Conservation (phyloP, 495 filamentous ascomycete genomes). For the Podospora pseudoanserina region DNA sequence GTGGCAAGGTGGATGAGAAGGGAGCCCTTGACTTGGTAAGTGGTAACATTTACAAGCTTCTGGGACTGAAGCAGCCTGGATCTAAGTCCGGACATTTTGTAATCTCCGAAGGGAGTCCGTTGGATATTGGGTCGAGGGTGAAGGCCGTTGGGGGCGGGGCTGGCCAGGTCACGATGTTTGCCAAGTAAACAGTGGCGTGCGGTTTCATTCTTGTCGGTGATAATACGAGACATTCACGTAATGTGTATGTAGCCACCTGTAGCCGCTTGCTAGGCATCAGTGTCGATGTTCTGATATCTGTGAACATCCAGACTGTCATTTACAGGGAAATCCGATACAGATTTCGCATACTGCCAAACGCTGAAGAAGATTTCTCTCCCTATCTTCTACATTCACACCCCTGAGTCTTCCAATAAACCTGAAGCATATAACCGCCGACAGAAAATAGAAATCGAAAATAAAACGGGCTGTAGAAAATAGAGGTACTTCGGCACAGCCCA, state of each 20-base stretch:
- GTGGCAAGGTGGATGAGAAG: constrained; percentile 44
- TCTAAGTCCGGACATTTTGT: constrained; percentile 37
- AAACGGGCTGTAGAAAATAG: too few relatives aligned
- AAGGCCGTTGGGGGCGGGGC: constrained; percentile 39
- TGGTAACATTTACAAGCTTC: constrained; percentile 46
- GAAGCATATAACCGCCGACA: too few relatives aligned
- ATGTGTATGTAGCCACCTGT: neutral
- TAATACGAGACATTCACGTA: neutral
- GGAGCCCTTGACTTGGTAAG: constrained; percentile 40
- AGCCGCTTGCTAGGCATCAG: neutral
- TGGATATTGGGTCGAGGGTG: constrained; percentile 42
- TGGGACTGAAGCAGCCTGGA: constrained; percentile 37
- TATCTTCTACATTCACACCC: too few relatives aligned
- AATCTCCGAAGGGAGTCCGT: constrained; percentile 44
- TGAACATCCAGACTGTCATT: neutral
- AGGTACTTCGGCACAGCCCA: too few relatives aligned
- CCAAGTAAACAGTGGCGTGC: neutral
- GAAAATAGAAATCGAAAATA: too few relatives aligned
- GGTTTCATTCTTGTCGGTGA: neutral
- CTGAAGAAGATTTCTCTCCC: too few relatives aligned
- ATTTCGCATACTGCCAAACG: too few relatives aligned
- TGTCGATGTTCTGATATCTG: neutral
- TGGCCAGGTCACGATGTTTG: constrained; percentile 33
- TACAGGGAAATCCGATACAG: too few relatives aligned
- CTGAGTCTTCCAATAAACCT: too few relatives aligned